Percentiles rank a stretch among this genome's conserved stretches.
Conservation (phyloP, 345 rosid genomes). For the Lepidium aucheri region DNA sequence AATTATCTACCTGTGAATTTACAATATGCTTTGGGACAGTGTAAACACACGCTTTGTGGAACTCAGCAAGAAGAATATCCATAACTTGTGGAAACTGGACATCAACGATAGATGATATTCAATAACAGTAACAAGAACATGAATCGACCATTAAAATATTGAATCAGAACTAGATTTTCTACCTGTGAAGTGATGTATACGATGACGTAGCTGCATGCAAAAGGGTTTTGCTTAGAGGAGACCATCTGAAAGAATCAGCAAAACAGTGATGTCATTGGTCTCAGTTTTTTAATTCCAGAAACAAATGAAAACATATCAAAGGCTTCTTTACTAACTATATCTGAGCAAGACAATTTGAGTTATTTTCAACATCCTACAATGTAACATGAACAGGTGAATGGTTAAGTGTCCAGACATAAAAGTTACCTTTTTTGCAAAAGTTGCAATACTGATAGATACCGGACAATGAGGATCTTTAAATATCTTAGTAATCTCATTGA, state of each 20-base stretch:
- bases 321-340: background rate
- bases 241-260: constrained; percentile 46
- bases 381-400: background rate
- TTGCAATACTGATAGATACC: constrained; percentile 56
- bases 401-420: constrained; percentile 2
- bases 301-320: constrained; percentile 1
- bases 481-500: constrained; percentile 59
- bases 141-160: background rate
- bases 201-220: constrained; percentile 66
- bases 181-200: constrained; percentile 78
- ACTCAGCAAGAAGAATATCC: constrained; percentile 85
- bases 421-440: constrained; percentile 79
- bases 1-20: constrained; percentile 50
- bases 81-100: constrained; percentile 62
- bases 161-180: background rate
- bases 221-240: constrained; percentile 44
- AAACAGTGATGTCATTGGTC: background rate
- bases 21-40: constrained; percentile 79
- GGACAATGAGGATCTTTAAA: constrained; percentile 66
- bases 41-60: constrained; percentile 80
- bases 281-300: background rate
- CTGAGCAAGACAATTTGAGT: background rate
- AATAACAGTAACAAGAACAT: background rate
- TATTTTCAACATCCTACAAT: constrained; percentile 4
- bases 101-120: constrained; percentile 2